A percentile compares a stretch with the other conserved stretches of the same genome.
phyloP scores from a whole-genome alignment of 352 stramenopile species.

The Pythium dissimile region DNA sequence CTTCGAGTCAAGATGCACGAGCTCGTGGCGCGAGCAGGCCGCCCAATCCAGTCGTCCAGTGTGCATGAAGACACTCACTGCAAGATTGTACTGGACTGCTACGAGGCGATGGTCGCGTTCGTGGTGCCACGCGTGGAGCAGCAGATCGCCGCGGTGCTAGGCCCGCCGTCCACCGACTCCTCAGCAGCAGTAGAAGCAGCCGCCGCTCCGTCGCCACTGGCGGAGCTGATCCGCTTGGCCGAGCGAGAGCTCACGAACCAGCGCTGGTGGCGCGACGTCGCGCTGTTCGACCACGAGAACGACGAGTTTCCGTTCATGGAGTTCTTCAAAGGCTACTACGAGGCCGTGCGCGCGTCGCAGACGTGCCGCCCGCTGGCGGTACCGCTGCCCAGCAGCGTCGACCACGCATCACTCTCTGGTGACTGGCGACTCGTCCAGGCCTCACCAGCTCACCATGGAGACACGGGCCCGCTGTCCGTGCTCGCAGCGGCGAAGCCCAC shows the following conservation, averaged over 20 bases:
- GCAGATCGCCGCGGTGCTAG: background rate
- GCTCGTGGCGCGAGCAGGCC: background rate
- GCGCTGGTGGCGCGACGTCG: constrained; percentile 11
- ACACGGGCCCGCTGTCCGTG: constrained; percentile 28
- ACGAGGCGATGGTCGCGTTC: constrained; percentile 18
- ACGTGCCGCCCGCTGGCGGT: background rate
- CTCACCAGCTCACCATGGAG: constrained; percentile 10
- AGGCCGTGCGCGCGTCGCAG: constrained; percentile 7
- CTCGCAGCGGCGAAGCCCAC: background rate
- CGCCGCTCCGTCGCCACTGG: constrained; percentile 2
- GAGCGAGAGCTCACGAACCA: constrained; percentile 7
- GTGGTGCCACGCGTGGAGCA: constrained; percentile 12
- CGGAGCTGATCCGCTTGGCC: constrained; percentile 9
- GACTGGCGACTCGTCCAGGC: constrained; percentile 8
- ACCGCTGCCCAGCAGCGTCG: too few species aligned
- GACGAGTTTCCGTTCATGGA: constrained; percentile 20
- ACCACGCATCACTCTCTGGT: background rate
- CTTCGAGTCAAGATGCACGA: constrained; percentile 13
- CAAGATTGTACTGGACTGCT: background rate
- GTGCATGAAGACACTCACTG: background rate
- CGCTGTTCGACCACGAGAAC: constrained; percentile 17
- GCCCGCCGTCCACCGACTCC: background rate
- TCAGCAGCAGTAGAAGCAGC: background rate
- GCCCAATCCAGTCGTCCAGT: background rate
- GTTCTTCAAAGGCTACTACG: constrained; percentile 12